Conservation (phyloP, 2,329 filamentous ascomycete genomes). For the Grosmannia serpens region DNA sequence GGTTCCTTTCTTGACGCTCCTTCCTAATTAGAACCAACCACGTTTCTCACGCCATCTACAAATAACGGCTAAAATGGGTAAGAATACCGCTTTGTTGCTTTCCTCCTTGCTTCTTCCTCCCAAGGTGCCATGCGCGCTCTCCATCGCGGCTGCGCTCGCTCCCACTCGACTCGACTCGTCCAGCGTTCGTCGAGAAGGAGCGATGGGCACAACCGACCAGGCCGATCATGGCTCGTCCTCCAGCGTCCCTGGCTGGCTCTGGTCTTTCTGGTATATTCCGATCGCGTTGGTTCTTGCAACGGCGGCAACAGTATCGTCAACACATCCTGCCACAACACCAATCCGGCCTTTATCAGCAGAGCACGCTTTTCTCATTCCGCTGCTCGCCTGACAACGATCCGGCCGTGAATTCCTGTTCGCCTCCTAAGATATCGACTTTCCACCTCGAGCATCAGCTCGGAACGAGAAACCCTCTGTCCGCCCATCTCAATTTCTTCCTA, state of each 20-base stretch:
- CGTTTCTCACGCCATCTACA: neutral
- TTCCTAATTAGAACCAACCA: conserved; percentile 5
- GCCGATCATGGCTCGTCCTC: neutral
- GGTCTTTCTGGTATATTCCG: neutral
- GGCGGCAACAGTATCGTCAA: neutral
- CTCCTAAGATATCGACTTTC: conserved; percentile 15
- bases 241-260: neutral
- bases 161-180: neutral
- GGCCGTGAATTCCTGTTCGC: neutral
- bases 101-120: neutral
- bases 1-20: conserved; percentile 16
- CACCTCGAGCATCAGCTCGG: conserved; percentile 11
- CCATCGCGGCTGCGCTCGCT: neutral
- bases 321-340: neutral
- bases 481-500: conserved; percentile 9
- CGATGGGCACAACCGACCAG: neutral
- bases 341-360: neutral
- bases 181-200: neutral
- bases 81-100: conserved; percentile 22
- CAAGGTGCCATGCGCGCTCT: neutral
- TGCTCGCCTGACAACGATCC: neutral
- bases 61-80: conserved; percentile 30
- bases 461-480: neutral
- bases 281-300: neutral
- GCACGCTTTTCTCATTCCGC: neutral